Conservation (phyloP, 768 basidiomycete genomes). For the Russula virescens region DNA sequence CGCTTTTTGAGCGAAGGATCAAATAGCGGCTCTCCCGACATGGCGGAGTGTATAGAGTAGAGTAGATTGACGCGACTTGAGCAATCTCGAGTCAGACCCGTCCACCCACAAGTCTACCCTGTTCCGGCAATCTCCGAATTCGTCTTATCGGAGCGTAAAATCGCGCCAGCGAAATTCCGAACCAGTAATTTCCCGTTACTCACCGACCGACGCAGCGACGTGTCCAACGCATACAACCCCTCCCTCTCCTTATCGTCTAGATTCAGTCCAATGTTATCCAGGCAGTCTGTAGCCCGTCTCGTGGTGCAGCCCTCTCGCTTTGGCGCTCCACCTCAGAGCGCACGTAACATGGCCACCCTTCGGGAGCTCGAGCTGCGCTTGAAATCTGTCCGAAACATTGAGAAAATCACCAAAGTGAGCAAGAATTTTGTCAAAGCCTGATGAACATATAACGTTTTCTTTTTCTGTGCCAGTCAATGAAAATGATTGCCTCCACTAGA, state of each 20-base stretch:
- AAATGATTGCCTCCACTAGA: constrained; percentile 99
- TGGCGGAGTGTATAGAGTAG: too few species aligned
- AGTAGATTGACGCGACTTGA: constrained; percentile 11
- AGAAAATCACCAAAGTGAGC: constrained; percentile 97
- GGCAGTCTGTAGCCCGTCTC: constrained; percentile 43
- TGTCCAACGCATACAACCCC: constrained; percentile 14
- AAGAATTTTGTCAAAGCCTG: constrained; percentile 17
- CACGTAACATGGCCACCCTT: constrained; percentile 94
- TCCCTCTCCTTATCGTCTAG: not conserved
- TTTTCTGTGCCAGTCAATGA: constrained; percentile 68
- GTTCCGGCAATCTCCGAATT: not conserved
- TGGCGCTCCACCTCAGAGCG: constrained; percentile 40
- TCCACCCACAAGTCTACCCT: too few species aligned
- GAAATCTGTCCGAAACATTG: constrained; percentile 95
- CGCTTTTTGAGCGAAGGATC: constrained; percentile 78
- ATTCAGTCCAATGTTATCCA: constrained; percentile 40
- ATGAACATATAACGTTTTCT: not conserved
- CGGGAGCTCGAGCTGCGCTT: constrained; percentile 94
- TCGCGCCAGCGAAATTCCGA: constrained; percentile 9
- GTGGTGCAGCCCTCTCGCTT: constrained; percentile 36
- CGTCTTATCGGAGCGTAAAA: constrained; percentile 21
- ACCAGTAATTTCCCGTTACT: constrained; percentile 25
- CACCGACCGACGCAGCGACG: constrained; percentile 25
- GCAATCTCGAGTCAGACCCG: not conserved
- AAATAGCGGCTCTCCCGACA: constrained; percentile 71